Evolutionary conservation across 2,329 filamentous ascomycete genomes (phyloP), one percentile per base, ranked within the genome.

Genomic region (Neofusicoccum sp.): DNA sequence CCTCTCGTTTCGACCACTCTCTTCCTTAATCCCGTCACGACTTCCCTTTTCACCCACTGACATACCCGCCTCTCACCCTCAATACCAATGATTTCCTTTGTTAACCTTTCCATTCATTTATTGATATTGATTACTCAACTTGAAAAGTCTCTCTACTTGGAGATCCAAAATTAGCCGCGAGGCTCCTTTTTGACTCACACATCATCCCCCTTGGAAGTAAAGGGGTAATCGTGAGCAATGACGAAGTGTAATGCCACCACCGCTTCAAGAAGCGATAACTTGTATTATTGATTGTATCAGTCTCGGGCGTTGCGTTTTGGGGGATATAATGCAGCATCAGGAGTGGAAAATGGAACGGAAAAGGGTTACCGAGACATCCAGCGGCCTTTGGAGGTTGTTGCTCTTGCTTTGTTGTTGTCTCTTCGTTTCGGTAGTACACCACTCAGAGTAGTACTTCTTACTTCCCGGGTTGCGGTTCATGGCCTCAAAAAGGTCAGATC

Each of bases 241-340:
- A 56, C 51, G 51, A 56, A 56, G 36, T 56, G 51, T 56, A 56
- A 56, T 43, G 51, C 38, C 43, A 40, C 16, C 33, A 14, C 51
- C 24, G 12, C 11, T 34, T 16, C 16, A 11, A 20, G 20, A 20
- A 48, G 45, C 45, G 30, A 48, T 4, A 16, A 20, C 16, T 43
- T 43, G 9, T 43, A 24, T 24, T 20, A 20, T 20, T 24, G n/a
- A 24, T 24, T 9, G 14, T 43, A 43, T 20, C 14, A 7, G 4
- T 41, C 20, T 5, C 16, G 40, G 14, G 16, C 9, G 11, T 31
- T 7, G 26, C 44, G 26, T 47, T 30, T 47, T 24, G 44, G n/a
- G 14, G 44, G 26, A 6, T n/a, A 47, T 14, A 24, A 14, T 14
- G 24, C 26, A n/a, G 31, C 44, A 28, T 28, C 30, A 12, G 26